A percentile compares a stretch with the other conserved stretches of the same genome.
phyloP scores from a whole-genome alignment of 1,284 basidiomycete genomes.

The Melampsora larici-populina region DNA sequence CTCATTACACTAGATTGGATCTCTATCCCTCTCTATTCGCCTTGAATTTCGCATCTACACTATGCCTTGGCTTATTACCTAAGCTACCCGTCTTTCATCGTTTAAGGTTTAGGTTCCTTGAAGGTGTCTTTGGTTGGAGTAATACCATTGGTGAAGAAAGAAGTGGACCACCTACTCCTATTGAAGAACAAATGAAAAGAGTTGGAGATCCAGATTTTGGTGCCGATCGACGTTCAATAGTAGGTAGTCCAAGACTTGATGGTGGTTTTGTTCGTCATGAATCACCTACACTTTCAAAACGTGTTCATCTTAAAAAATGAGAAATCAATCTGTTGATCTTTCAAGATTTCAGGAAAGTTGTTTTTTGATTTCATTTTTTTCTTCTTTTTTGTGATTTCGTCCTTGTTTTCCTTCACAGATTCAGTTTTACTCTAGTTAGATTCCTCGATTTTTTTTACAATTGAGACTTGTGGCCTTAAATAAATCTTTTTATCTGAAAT shows the following conservation, averaged over 20 bases:
- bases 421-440: too few relatives aligned
- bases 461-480: too few relatives aligned
- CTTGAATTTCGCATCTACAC: constrained; percentile 79
- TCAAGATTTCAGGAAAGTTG: too few relatives aligned
- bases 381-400: too few relatives aligned
- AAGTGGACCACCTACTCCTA: constrained; percentile 40
- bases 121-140: constrained; percentile 30
- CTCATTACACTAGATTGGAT: constrained; percentile 81
- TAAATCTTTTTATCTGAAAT: too few relatives aligned
- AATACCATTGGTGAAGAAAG: constrained; percentile 33
- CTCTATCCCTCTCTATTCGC: constrained; percentile 89
- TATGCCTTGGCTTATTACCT: constrained; percentile 78
- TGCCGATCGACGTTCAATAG: background rate
- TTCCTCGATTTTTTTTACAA: too few relatives aligned
- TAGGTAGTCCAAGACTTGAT: constrained; percentile 11
- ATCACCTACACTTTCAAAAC: background rate
- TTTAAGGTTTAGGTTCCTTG: constrained; percentile 48
- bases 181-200: constrained; percentile 39
- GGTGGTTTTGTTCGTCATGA: constrained; percentile 6
- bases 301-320: background rate
- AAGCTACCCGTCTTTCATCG: constrained; percentile 80
- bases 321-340: too few relatives aligned
- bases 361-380: too few relatives aligned
- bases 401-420: too few relatives aligned
- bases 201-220: constrained; percentile 28